Evolutionary conservation across 352 stramenopile species (phyloP), one percentile per base, ranked within the genome.

Genomic region (Phytophthora quininea): DNA sequence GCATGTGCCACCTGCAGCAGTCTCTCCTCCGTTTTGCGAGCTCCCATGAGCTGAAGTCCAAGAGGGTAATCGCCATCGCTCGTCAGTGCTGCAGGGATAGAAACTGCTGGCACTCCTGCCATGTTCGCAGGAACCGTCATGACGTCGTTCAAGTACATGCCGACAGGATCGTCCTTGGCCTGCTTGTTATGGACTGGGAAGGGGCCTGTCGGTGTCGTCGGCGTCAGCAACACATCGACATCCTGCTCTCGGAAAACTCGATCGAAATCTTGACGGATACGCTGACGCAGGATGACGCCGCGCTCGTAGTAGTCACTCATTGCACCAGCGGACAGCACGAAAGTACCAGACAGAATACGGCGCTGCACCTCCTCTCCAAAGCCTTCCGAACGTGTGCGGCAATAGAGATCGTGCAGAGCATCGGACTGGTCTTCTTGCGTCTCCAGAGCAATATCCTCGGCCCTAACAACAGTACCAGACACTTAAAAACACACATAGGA

Each of bases 331-430:
- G 88, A 97, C 12, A 98, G 71, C 19, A 98, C 90, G 51, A 93
- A 97, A 11, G 87, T 95, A n/a, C 94, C 94, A 14, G 91, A 95
- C 14, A 98, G 64, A 53, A 98, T 95, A 38, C 94, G 89, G 10
- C 91, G 86, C 82, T 95, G 60, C 4, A 98, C 93, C 91, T 98
- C 91, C 56, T 91, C 69, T 31, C 93, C 93, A 71, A 98, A 98
- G n/a, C 88, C 84, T 50, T 96, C 83, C 0, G 86, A 95, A 35
- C 92, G 89, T 31, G 89, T 97, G 53, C 86, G 75, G 49, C 88
- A 95, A 56, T 97, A 97, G 38, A 96, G 73, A 33, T 96, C 89
- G 56, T 96, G 87, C 0, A 96, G 76, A 9, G 81, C 84, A 48
- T 91, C 92, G 0, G 80, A 92, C 57, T 92, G 85, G 42, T 95